Evolutionary conservation across 805 yeast genomes (phyloP).

Genomic region (Vanderwaltozyma tropicalis): DNA sequence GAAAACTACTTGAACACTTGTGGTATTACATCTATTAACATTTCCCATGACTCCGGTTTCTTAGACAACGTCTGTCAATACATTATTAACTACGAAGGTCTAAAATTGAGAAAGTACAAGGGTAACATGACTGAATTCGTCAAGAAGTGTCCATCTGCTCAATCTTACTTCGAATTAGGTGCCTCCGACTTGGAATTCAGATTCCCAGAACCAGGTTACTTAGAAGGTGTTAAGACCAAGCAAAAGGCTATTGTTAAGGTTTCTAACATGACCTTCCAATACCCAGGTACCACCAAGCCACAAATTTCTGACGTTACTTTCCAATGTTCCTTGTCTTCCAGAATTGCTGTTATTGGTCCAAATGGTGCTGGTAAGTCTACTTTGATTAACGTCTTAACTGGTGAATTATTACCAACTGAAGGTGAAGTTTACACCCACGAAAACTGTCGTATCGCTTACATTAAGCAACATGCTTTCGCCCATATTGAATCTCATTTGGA

Average conservation of each 20-base stretch:
- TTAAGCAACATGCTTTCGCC: conserved; percentile 99
- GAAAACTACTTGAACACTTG: conserved; percentile 98
- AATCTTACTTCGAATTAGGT: conserved; percentile 96
- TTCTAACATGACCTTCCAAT: conserved; percentile 95
- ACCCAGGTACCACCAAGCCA: conserved; percentile 97
- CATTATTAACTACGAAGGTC: conserved; percentile 99
- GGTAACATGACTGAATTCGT: conserved; percentile 99
- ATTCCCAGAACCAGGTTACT: conserved; percentile 99
- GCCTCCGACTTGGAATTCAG: conserved; percentile 94
- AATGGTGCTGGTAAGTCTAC: conserved; percentile 99
- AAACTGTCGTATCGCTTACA: conserved; percentile 99
- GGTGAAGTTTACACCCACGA: conserved; percentile 99
- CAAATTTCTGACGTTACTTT: conserved; percentile 84
- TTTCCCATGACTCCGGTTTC: conserved; percentile 99
- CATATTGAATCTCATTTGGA: conserved; percentile 98
- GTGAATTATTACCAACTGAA: conserved; percentile 94
- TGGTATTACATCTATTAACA: conserved; percentile 96
- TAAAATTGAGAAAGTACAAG: conserved; percentile 98
- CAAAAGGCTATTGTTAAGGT: conserved; percentile 99
- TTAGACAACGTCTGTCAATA: conserved; percentile 93
- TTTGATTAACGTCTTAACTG: conserved; percentile 95
- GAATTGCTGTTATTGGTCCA: conserved; percentile 99
- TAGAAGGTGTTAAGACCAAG: conserved; percentile 99
- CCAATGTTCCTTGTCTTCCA: conserved; percentile 98
- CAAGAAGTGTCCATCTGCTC: conserved; percentile 97